phyloP scores from a whole-genome alignment of 2,329 filamentous ascomycete species.

The Furcasterigmium furcatum region DNA sequence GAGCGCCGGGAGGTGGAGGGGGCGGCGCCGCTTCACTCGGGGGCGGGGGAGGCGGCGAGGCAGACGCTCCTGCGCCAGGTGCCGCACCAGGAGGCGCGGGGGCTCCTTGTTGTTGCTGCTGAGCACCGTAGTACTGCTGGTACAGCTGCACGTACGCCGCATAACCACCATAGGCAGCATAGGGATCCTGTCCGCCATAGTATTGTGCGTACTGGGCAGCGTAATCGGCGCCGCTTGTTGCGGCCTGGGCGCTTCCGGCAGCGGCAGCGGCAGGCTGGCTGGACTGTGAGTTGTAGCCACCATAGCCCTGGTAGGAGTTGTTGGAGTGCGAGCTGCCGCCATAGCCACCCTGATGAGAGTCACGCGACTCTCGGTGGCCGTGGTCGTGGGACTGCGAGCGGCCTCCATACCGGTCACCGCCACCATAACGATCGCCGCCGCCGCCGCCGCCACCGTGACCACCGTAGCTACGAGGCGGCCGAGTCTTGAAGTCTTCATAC shows the following conservation, averaged over 20 bases:
- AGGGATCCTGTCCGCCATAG: slow-evolving; percentile 74
- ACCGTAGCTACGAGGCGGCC: slow-evolving; percentile 66
- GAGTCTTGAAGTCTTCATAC: slow-evolving; percentile 87
- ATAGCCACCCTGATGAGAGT: slow-evolving; percentile 8
- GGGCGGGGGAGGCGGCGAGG: slow-evolving; percentile 58
- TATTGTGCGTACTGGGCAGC: slow-evolving; percentile 82
- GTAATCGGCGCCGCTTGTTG: slow-evolving; percentile 57
- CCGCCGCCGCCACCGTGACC: slow-evolving; percentile 41
- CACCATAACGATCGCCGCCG: slow-evolving; percentile 25
- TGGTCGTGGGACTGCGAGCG: slow-evolving; percentile 33
- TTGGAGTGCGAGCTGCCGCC: slow-evolving; percentile 31
- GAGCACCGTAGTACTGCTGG: slow-evolving; percentile 63
- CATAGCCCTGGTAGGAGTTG: slow-evolving; percentile 31
- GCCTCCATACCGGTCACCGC: slow-evolving; percentile 38
- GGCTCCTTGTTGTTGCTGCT: slow-evolving; percentile 42
- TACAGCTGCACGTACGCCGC: slow-evolving; percentile 72
- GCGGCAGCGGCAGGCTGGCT: slow-evolving; percentile 14
- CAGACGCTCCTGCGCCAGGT: slow-evolving; percentile 35
- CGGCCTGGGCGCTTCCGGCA: slow-evolving; percentile 25
- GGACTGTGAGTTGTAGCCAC: slow-evolving; percentile 15
- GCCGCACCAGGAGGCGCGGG: slow-evolving; percentile 44
- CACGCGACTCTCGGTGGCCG: slow-evolving; percentile 35
- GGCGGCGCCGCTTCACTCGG: slow-evolving; percentile 59
- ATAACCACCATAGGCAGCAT: slow-evolving; percentile 89
- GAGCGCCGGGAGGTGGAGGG: slow-evolving; percentile 53